A percentile compares a stretch with the other conserved stretches of the same genome.
Conservation (phyloP, 164 flowering plant genomes). For the Tetracentron sinense region DNA sequence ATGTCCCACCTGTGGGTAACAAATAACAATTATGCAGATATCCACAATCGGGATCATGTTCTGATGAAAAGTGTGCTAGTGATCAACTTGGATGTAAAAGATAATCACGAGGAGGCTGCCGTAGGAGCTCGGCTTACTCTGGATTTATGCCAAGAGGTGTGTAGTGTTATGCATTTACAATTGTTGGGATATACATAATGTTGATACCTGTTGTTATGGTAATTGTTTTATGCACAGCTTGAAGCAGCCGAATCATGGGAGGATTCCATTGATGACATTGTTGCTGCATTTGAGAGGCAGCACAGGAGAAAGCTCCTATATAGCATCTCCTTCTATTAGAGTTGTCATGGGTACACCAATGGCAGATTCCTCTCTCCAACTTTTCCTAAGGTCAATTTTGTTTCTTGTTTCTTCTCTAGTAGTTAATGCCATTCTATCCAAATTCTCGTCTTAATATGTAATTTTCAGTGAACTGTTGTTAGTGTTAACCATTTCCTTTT, state of each 20-base stretch:
- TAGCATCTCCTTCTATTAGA: slow-evolving; percentile 68
- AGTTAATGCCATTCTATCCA: not conserved
- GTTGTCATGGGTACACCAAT: not conserved
- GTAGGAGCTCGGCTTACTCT: slow-evolving; percentile 72
- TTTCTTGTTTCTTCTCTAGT: slow-evolving; percentile 5
- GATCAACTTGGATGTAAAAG: slow-evolving; percentile 92
- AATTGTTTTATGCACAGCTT: slow-evolving; percentile 40
- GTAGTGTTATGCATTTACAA: not conserved
- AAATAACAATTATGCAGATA: slow-evolving; percentile 48
- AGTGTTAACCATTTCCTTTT: not conserved
- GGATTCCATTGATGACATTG: slow-evolving; percentile 66
- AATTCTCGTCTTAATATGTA: not conserved
- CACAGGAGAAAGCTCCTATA: slow-evolving; percentile 73
- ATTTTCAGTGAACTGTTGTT: not conserved
- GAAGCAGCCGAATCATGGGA: slow-evolving; percentile 86
- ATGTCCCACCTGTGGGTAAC: not conserved
- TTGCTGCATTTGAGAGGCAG: slow-evolving; percentile 67
- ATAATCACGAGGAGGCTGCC: slow-evolving; percentile 98
- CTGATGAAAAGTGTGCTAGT: slow-evolving; percentile 68
- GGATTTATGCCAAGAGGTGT: slow-evolving; percentile 78
- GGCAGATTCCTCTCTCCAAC: not conserved
- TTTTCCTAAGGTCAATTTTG: no score
- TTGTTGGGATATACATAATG: not conserved
- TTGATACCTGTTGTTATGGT: slow-evolving; percentile 5
- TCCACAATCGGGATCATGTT: slow-evolving; percentile 64